Percentiles rank a stretch among this genome's conserved stretches.
phyloP scores from a whole-genome alignment of 1,284 basidiomycete genomes.

The Singerocomus inundabilis region DNA sequence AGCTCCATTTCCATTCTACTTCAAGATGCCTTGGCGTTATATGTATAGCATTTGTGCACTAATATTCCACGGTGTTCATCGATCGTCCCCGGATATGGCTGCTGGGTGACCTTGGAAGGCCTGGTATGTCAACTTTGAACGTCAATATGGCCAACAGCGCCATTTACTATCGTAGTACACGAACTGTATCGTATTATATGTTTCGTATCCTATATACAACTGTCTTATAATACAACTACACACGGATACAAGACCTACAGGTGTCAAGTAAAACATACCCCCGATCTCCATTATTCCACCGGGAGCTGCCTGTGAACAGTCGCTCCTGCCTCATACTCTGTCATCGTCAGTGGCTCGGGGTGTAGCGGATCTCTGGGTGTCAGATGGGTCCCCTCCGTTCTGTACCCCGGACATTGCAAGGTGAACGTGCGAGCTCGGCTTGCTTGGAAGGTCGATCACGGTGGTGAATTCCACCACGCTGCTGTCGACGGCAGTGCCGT shows the following conservation, averaged over 20 bases:
- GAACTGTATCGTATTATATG: not conserved
- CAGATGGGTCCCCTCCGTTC: not conserved
- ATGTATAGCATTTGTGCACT: too few relatives aligned
- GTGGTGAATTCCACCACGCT: slow-evolving; percentile 17
- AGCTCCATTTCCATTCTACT: too few relatives aligned
- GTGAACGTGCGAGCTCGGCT: not conserved
- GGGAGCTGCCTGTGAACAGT: not conserved
- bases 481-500: not conserved
- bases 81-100: too few relatives aligned
- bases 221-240: not conserved
- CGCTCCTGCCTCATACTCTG: not conserved
- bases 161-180: too few relatives aligned
- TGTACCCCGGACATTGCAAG: not conserved
- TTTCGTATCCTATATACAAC: not conserved
- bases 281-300: too few relatives aligned
- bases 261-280: too few relatives aligned
- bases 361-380: not conserved
- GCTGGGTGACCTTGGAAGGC: too few relatives aligned
- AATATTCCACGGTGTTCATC: too few relatives aligned
- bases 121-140: too few relatives aligned
- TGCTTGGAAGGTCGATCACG: slow-evolving; percentile 18
- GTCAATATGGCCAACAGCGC: too few relatives aligned
- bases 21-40: too few relatives aligned
- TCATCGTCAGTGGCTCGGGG: not conserved
- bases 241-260: not conserved